These are phyloP conservation scores for Hypoxylon fragiforme DNA, from an alignment of 495 filamentous ascomycete species.

Conservation along the genomic window DNA sequence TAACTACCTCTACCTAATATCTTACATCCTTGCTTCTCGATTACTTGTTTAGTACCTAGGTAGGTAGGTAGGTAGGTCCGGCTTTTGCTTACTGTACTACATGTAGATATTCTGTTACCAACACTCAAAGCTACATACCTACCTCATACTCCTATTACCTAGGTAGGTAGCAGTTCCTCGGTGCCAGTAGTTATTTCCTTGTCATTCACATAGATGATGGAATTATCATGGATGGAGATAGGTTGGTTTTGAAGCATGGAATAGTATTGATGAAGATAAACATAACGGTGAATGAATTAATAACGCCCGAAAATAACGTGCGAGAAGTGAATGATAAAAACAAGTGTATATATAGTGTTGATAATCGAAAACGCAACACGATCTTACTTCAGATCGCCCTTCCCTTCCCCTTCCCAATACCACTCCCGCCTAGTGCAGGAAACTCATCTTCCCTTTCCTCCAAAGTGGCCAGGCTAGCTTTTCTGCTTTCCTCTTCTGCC, in stretches of 20 bases:
- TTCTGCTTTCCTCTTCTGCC: conserved; percentile 69
- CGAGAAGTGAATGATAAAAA: conserved; percentile 13
- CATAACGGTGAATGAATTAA: not conserved
- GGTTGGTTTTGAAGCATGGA: not conserved
- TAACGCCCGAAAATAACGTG: not conserved
- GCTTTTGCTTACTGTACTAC: too few species aligned
- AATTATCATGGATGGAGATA: not conserved
- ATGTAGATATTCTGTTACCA: too few species aligned
- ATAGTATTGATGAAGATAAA: not conserved
- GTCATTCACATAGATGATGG: not conserved
- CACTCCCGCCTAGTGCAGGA: conserved; percentile 52
- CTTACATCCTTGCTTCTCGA: too few species aligned
- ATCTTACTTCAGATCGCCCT: conserved; percentile 43
- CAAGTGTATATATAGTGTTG: not conserved
- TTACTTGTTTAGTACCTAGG: too few species aligned
- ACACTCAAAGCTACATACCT: too few species aligned
- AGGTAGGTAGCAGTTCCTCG: too few species aligned
- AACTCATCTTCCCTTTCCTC: conserved; percentile 58
- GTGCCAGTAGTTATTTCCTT: too few species aligned
- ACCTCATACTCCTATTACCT: too few species aligned
- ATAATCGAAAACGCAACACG: not conserved
- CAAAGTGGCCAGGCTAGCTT: conserved; percentile 28
- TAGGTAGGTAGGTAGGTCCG: too few species aligned
- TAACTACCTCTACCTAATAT: too few species aligned
- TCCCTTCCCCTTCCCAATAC: conserved; percentile 48